Evolutionary conservation across 441 rosid species (phyloP).

Genomic region (Raphanus hybrid): DNA sequence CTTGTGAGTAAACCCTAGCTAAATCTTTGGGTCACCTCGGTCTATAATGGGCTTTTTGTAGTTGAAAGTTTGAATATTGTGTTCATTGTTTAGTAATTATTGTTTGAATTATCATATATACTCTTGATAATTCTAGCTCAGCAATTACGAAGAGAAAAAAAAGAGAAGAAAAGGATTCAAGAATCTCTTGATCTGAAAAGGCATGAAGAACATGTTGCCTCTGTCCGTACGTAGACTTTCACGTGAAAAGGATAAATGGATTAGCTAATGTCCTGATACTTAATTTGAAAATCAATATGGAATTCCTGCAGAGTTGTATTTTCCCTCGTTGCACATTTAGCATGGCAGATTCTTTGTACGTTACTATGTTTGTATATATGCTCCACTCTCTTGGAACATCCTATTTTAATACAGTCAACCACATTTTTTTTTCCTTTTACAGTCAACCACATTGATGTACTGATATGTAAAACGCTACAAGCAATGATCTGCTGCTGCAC

Average conservation of each 20-base stretch:
- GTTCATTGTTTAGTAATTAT: too few species aligned
- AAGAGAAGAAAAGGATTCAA: slow-evolving; percentile 97
- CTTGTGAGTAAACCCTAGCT: slow-evolving; percentile 20
- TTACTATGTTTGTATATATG: slow-evolving; percentile 97
- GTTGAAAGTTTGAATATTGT: neutral
- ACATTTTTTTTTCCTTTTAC: too few species aligned
- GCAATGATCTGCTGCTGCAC: slow-evolving; percentile 99
- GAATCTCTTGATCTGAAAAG: slow-evolving; percentile 93
- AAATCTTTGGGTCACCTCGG: slow-evolving; percentile 2
- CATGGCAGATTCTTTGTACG: slow-evolving; percentile 99
- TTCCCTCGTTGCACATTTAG: slow-evolving; percentile 99
- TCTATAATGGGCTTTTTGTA: neutral
- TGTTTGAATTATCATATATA: too few species aligned
- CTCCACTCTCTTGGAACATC: slow-evolving; percentile 99
- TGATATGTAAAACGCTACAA: slow-evolving; percentile 97
- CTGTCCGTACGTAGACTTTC: slow-evolving; percentile 90
- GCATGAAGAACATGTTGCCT: slow-evolving; percentile 96
- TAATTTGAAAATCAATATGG: slow-evolving; percentile 92
- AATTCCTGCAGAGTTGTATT: slow-evolving; percentile 98
- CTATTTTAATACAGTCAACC: slow-evolving; percentile 96
- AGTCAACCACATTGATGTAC: slow-evolving; percentile 78
- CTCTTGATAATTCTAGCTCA: slow-evolving; percentile 85
- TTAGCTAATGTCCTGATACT: slow-evolving; percentile 99
- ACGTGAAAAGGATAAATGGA: slow-evolving; percentile 96
- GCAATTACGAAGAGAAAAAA: slow-evolving; percentile 97